Conservation (phyloP, 2,329 filamentous ascomycete genomes). For the Tothia fuscella region DNA sequence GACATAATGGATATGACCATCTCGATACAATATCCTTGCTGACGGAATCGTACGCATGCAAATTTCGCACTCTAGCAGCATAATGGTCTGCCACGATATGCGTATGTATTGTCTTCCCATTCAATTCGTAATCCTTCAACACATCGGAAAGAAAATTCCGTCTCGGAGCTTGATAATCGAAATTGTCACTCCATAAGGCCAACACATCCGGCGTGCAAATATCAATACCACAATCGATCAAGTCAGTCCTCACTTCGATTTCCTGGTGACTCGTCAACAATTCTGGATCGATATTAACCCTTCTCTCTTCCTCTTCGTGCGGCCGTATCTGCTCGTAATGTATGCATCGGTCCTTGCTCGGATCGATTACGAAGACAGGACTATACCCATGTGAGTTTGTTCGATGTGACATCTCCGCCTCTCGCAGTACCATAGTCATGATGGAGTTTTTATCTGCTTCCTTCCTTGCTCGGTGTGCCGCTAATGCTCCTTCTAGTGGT, state of each 20-base stretch:
- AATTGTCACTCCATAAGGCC: conserved; percentile 92
- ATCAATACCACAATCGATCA: conserved; percentile 90
- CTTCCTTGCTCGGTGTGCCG: conserved; percentile 67
- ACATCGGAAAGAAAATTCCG: conserved; percentile 86
- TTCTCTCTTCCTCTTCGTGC: conserved; percentile 49
- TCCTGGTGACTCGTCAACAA: conserved; percentile 57
- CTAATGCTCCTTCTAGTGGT: conserved; percentile 51
- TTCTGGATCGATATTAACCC: conserved; percentile 62
- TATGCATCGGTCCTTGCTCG: conserved; percentile 65
- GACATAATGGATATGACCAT: conserved; percentile 81
- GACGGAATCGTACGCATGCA: conserved; percentile 82
- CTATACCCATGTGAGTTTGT: conserved; percentile 65
- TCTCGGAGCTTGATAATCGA: conserved; percentile 85
- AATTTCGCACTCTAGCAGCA: conserved; percentile 70
- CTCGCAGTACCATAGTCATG: conserved; percentile 88
- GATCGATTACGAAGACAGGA: conserved; percentile 79
- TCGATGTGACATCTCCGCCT: conserved; percentile 60
- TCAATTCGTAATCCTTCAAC: conserved; percentile 91
- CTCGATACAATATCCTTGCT: conserved; percentile 74
- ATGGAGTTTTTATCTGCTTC: conserved; percentile 84
- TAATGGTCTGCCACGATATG: conserved; percentile 77
- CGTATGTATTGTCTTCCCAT: conserved; percentile 91
- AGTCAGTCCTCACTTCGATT: conserved; percentile 71
- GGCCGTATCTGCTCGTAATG: conserved; percentile 82
- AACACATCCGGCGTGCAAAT: conserved; percentile 95